phyloP scores from a whole-genome alignment of 495 filamentous ascomycete genomes.

The Penicillium malachiteum region DNA sequence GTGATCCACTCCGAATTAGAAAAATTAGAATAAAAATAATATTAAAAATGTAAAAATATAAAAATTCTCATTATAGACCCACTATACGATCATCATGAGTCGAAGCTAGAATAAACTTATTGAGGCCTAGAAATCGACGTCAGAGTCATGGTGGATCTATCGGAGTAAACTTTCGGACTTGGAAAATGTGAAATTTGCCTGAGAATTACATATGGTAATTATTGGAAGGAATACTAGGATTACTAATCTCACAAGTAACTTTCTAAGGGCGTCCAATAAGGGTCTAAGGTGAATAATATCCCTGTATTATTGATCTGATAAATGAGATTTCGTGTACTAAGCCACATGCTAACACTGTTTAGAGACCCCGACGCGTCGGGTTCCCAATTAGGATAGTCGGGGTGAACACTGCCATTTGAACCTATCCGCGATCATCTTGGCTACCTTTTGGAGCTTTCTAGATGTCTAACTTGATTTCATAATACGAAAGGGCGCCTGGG shows the following conservation, averaged over 20 bases:
- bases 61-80: conserved; percentile 11
- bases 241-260: neutral
- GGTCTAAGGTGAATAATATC: neutral
- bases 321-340: neutral
- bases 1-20: conserved; percentile 16
- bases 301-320: neutral
- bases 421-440: neutral
- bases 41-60: neutral
- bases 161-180: conserved; percentile 18
- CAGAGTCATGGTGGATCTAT: conserved; percentile 6
- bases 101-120: conserved; percentile 11
- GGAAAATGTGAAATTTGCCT: neutral
- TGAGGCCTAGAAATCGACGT: conserved; percentile 13
- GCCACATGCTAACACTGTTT: neutral
- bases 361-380: conserved; percentile 2
- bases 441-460: neutral
- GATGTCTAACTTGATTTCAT: neutral
- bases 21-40: neutral
- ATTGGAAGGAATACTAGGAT: neutral
- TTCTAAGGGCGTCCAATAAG: conserved; percentile 7
- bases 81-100: conserved; percentile 8
- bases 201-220: too few relatives aligned
- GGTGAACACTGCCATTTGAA: neutral
- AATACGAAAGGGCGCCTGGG: neutral
- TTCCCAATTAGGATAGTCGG: conserved; percentile 6